A percentile compares a stretch with the other conserved stretches of the same genome.
Conservation (phyloP, 208 protist genomes). For the Phytomonas francai region DNA sequence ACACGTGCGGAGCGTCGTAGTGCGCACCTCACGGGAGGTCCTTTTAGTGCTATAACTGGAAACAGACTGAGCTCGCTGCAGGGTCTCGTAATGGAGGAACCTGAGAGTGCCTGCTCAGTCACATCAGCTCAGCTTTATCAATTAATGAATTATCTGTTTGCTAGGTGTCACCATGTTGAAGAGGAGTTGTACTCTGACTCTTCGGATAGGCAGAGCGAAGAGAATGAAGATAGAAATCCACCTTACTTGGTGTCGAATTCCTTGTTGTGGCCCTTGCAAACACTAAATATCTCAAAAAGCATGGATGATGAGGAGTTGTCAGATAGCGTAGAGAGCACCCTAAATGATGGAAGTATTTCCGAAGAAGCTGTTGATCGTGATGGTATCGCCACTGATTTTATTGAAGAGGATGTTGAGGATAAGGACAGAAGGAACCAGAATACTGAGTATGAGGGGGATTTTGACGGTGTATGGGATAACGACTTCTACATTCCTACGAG, state of each 20-base stretch:
- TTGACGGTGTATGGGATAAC: not conserved
- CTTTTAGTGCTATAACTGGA: not conserved
- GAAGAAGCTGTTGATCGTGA: not conserved
- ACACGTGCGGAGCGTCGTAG: not conserved
- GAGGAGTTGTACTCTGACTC: not conserved
- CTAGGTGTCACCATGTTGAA: not conserved
- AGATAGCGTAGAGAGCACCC: not conserved
- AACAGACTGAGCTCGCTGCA: not conserved
- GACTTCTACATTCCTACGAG: not conserved
- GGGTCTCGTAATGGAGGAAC: not conserved
- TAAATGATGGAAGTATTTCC: not conserved
- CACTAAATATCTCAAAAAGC: not conserved
- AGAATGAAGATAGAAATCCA: not conserved
- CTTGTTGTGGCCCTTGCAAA: not conserved
- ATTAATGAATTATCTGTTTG: conserved; percentile 2
- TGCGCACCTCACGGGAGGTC: not conserved
- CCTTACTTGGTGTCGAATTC: not conserved
- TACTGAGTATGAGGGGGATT: not conserved
- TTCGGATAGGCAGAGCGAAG: not conserved
- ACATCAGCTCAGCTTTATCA: not conserved
- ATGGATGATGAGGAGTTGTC: not conserved
- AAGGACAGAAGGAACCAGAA: not conserved
- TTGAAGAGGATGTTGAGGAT: not conserved
- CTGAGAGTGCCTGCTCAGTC: not conserved
- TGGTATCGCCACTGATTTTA: not conserved